phyloP scores from a whole-genome alignment of 2,329 filamentous ascomycete genomes.

The Colletotrichum camelliae region DNA sequence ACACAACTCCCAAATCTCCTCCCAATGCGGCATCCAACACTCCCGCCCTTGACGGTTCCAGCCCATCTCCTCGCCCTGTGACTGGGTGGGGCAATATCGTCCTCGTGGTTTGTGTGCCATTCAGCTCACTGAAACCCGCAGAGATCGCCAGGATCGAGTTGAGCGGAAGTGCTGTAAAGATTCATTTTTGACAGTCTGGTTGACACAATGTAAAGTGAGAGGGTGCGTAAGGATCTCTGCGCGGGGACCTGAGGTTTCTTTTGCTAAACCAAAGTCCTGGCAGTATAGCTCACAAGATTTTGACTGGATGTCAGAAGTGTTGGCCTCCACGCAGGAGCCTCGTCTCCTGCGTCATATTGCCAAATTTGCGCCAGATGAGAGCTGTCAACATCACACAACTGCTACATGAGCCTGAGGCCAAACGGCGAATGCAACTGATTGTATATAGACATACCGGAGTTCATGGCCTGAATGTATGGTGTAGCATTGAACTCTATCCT shows the following conservation, averaged over 20 bases:
- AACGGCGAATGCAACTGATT: background rate
- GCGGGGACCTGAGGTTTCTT: background rate
- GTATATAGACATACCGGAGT: background rate
- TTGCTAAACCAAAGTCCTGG: background rate
- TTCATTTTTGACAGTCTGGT: background rate
- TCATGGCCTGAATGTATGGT: background rate
- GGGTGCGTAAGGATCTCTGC: background rate
- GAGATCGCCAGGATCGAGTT: background rate
- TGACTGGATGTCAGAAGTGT: background rate
- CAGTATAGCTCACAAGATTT: background rate
- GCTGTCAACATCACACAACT: background rate
- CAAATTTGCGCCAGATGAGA: background rate
- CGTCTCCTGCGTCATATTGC: background rate
- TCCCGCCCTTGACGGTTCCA: background rate
- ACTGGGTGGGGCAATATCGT: background rate
- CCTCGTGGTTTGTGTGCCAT: background rate
- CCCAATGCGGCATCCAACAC: background rate
- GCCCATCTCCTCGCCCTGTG: background rate
- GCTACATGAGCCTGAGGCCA: fast-evolving
- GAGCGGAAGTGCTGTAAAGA: background rate
- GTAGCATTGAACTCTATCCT: background rate
- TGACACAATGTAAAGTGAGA: background rate
- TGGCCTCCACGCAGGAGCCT: background rate
- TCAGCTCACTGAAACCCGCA: background rate
- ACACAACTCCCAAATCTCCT: background rate